Base-by-base conservation (phyloP, 208 protist species). In the Lotmaria passim region DNA sequence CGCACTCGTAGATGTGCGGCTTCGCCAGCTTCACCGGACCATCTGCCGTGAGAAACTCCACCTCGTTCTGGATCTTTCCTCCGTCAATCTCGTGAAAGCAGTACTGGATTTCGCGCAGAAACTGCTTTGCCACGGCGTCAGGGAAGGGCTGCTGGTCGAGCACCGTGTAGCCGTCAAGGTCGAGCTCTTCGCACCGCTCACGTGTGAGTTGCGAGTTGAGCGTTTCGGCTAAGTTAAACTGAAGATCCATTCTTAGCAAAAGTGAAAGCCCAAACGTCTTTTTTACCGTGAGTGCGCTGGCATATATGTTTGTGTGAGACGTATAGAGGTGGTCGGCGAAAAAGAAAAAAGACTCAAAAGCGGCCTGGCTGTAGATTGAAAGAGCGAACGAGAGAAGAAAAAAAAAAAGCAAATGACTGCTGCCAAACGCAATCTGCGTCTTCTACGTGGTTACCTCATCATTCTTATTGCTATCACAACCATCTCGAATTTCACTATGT, bases 1-100 rank as follows among this genome's bases (percentile, higher is more conserved):
- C 82, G 43, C 74, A 81, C 44, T 88, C 82, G 64, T 75, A 88
- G 34, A 88, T 76, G 72, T 83, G 19, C 52, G 82, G 82, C 64
- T 88, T 85, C 21, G 60, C 70, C 33, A 85, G 71, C 44, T 78
- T 74, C 50, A 88, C 75, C 28, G 78, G 65, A 17, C 82, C 82
- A 1, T 75, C 70, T 17, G 66, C 50, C 10, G 76, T 84, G 34
- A 79, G 63, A 21, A 88, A 81, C 58, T 88, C 71, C 15, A 85
- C 76, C 33, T 77, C 51, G 43, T 88, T 88, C 19, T 69, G 72
- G 1, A 28, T 64, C 60, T 69, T 76, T 3, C 69, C 76, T 14
- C 75, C 74, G 15, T 74, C 64, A 4, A 82, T 50, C 28, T 72
- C 52, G 24, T 80, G 34, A n/a, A 86, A 86, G 69, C 75, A 82